phyloP scores from a whole-genome alignment of 768 basidiomycete genomes.

The Russula lepida region DNA sequence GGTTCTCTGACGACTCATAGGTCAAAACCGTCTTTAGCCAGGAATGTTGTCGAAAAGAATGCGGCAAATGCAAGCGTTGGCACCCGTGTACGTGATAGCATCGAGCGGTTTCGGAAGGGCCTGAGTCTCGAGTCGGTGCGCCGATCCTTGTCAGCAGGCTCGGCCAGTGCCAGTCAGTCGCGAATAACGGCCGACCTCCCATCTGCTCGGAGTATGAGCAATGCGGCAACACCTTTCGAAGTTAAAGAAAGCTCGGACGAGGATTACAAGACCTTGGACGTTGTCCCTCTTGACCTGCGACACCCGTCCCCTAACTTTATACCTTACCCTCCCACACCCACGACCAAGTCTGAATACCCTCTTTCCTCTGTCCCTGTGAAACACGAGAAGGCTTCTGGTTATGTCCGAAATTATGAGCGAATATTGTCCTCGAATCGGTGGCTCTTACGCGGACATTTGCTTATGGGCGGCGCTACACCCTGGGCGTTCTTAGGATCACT shows the following conservation, averaged over 20 bases:
- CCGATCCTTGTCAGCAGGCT: slow-evolving; percentile 22
- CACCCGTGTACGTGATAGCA: slow-evolving; percentile 44
- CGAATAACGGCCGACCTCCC: slow-evolving; percentile 16
- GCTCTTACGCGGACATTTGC: slow-evolving; percentile 57
- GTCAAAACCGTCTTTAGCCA: slow-evolving; percentile 22
- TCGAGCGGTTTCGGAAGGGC: slow-evolving; percentile 52
- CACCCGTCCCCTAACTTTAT: slow-evolving; percentile 11
- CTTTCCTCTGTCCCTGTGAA: slow-evolving; percentile 30
- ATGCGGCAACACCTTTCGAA: slow-evolving; percentile 16
- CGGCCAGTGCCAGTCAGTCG: slow-evolving; percentile 17
- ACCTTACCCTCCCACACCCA: slow-evolving; percentile 17
- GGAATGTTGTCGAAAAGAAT: slow-evolving; percentile 26
- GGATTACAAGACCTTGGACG: slow-evolving; percentile 15
- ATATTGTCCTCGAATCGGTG: slow-evolving; percentile 73
- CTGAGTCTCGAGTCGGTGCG: slow-evolving; percentile 31
- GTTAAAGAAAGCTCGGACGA: slow-evolving; percentile 15
- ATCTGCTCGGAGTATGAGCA: slow-evolving; percentile 7
- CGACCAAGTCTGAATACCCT: slow-evolving; percentile 19
- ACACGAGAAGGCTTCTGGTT: slow-evolving; percentile 31
- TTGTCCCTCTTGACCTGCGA: slow-evolving; percentile 10
- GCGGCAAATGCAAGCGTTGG: slow-evolving; percentile 24
- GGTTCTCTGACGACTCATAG: slow-evolving; percentile 23
- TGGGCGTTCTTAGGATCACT: slow-evolving; percentile 71
- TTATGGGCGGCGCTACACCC: slow-evolving; percentile 82
- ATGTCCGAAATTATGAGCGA: slow-evolving; percentile 48